These are phyloP conservation scores for Uronychia binucleata DNA, from an alignment of 73 alveolate genomes.

Conservation along the genomic window DNA sequence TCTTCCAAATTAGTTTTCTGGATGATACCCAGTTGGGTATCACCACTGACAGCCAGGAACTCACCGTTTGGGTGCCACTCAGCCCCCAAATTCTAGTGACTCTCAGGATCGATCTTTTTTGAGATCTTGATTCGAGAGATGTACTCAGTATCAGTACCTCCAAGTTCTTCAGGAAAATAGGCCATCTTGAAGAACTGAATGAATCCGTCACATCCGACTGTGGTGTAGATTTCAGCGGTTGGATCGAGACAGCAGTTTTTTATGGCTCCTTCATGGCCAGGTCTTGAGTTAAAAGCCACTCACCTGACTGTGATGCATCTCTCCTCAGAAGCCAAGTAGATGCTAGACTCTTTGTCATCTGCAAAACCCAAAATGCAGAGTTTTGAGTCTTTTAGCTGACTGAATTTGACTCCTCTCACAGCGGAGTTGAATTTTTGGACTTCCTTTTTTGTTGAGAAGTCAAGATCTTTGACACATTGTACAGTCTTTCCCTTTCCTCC, in stretches of 20 bases:
- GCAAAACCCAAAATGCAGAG: neutral
- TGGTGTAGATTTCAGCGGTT: neutral
- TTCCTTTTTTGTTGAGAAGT: neutral
- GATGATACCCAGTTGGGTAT: neutral
- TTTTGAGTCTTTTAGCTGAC: neutral
- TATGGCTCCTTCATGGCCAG: neutral
- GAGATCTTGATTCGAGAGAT: neutral
- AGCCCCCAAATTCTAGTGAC: neutral
- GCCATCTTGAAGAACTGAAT: neutral
- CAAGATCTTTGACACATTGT: neutral
- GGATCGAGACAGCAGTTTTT: neutral
- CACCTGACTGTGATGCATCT: neutral
- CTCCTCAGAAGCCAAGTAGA: neutral
- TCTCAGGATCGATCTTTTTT: neutral
- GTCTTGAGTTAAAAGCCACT: neutral
- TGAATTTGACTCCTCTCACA: neutral
- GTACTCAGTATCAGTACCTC: neutral
- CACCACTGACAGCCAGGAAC: neutral
- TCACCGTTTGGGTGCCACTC: neutral
- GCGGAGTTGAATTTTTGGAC: neutral
- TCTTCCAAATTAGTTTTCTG: neutral
- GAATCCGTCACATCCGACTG: neutral
- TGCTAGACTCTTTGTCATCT: neutral
- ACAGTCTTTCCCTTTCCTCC: neutral
- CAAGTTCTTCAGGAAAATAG: neutral